These are phyloP conservation scores for Zasmidium citrigriseum DNA, from an alignment of 2,329 filamentous ascomycete species.

Conservation along the genomic window DNA sequence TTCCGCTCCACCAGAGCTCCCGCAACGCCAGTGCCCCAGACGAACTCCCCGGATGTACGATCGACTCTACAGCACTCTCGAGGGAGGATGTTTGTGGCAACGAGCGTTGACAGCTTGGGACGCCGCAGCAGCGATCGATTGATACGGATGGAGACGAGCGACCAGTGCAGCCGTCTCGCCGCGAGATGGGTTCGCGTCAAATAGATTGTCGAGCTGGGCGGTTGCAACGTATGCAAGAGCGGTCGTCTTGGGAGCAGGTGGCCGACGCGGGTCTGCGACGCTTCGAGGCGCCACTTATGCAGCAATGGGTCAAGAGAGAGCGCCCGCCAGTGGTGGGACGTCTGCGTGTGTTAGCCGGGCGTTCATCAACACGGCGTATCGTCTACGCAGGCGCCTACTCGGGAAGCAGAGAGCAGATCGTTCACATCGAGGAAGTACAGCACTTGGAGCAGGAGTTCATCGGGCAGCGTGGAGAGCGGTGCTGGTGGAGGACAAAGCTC, in stretches of 20 bases:
- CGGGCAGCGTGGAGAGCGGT: constrained; percentile 31
- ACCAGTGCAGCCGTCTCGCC: constrained; percentile 64
- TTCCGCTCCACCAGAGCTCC: constrained; percentile 64
- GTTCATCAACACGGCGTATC: not conserved
- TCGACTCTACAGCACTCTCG: constrained; percentile 55
- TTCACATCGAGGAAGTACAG: constrained; percentile 48
- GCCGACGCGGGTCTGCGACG: constrained; percentile 56
- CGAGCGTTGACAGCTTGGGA: constrained; percentile 61
- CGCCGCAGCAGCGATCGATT: constrained; percentile 62
- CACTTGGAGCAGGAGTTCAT: constrained; percentile 49
- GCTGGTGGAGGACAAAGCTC: not conserved
- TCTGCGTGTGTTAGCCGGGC: constrained; percentile 43
- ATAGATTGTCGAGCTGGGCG: constrained; percentile 66
- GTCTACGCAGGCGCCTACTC: constrained; percentile 32
- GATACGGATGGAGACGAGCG: constrained; percentile 65
- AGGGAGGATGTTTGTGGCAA: constrained; percentile 65
- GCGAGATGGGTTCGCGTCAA: constrained; percentile 66
- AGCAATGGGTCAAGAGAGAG: constrained; percentile 67
- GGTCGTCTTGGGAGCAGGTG: constrained; percentile 58
- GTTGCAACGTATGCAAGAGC: constrained; percentile 61
- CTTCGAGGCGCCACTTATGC: constrained; percentile 62
- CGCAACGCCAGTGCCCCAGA: constrained; percentile 48
- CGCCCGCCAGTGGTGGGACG: constrained; percentile 61
- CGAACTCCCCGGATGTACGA: constrained; percentile 35
- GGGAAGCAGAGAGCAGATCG: constrained; percentile 46